Percentiles rank a stretch among this genome's conserved stretches.
phyloP scores from a whole-genome alignment of 352 stramenopile genomes.

The Globisporangium uncinulatum region DNA sequence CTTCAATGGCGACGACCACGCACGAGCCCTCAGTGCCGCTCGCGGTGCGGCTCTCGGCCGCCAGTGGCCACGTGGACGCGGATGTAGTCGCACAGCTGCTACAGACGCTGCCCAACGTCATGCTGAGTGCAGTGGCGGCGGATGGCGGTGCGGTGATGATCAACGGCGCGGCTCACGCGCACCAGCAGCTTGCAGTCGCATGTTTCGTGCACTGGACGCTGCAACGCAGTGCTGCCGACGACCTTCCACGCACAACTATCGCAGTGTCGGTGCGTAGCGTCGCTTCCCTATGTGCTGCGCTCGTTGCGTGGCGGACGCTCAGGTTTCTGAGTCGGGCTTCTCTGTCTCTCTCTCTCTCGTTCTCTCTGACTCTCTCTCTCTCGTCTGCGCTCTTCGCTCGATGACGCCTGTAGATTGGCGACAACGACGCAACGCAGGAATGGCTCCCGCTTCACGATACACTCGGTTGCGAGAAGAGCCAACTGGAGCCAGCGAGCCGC shows the following conservation, averaged over 20 bases:
- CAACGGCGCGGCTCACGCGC: conserved; percentile 24
- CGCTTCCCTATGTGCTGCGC: too few relatives aligned
- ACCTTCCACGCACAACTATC: conserved; percentile 16
- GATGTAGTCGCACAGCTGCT: conserved; percentile 9
- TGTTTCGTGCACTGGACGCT: conserved; percentile 50
- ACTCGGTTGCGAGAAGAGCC: conserved; percentile 30
- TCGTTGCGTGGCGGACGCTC: too few relatives aligned
- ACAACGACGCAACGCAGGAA: conserved; percentile 22
- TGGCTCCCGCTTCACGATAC: conserved; percentile 33
- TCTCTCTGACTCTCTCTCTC: background rate
- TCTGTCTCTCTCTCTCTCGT: too few relatives aligned
- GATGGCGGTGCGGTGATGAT: conserved; percentile 8
- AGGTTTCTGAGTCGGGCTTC: background rate
- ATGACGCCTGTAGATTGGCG: conserved; percentile 14
- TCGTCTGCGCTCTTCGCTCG: background rate
- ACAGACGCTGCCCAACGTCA: background rate
- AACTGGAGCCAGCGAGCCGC: conserved; percentile 18
- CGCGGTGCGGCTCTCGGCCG: conserved; percentile 16
- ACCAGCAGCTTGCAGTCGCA: conserved; percentile 43
- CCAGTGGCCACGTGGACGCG: conserved; percentile 6
- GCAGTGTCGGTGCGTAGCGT: conserved; percentile 7
- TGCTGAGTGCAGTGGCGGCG: background rate
- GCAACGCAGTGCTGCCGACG: background rate
- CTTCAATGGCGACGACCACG: conserved; percentile 15
- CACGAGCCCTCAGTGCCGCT: conserved; percentile 13